Base-by-base conservation (phyloP, 306 rosid species). In the Cucumis hystrix region DNA sequence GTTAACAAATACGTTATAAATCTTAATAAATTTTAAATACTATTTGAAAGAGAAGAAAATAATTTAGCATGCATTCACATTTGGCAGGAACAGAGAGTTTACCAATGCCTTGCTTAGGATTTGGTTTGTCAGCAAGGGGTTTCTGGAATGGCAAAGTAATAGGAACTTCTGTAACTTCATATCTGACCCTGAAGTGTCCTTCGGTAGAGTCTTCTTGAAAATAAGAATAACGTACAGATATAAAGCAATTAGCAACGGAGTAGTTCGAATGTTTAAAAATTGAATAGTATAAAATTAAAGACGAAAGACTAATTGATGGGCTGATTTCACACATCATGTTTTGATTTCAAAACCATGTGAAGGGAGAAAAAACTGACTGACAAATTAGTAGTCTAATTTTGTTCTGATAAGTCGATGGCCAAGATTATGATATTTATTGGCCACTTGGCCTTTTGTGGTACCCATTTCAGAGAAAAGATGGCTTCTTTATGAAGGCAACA, bases 81-180 rank as follows among this genome's bases (percentile, higher is more conserved):
- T 68, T 68, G n/a, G 41, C 3, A 23, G 43, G 59, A 13, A 69
- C 30, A 21, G 57, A 10, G 76, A 56, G 54, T 91, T 82, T 85
- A 95, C 99, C 99, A 75, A 92, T 91, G 87, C 99, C 99, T 90
- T 90, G 99, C 83, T 92, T 92, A 55, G 99, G 99, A 77, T 95
- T 95, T 65, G 97, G 98, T 85, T 95, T 95, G 82, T 95, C 97
- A 16, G 87, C 84, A 78, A 83, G 97, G 86, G 98, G 98, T 85
- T 95, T 95, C 86, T 92, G 98, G 82, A 83, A 92, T 67, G 98
- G 97, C 80, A 95, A 80, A 84, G 77, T 89, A 77, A 95, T 59
- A 43, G 99, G 99, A 47, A 86, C 91, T 82, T 92, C 97, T 62
- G 78, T 80, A 63, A 90, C 90, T 40, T 92, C 99, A n/a, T 95